Base-by-base conservation (phyloP, 2,329 filamentous ascomycete genomes). In the Scedosporium minutisporum region DNA sequence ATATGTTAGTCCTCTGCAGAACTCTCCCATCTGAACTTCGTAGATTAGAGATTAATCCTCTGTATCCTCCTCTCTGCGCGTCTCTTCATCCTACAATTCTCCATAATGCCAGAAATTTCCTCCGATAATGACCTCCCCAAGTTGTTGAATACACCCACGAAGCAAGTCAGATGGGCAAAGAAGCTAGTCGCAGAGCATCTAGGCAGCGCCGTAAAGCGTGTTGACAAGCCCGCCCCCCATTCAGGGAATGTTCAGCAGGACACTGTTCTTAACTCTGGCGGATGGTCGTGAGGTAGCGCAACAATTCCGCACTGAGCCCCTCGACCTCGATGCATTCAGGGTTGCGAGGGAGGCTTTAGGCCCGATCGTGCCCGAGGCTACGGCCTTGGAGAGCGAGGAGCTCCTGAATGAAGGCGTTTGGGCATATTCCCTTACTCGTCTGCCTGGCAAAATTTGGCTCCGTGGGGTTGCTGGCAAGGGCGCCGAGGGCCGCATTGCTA, bases 231-330 rank as follows among this genome's bases (percentile, higher is more conserved):
- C 63, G 44, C 70, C 68, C 63, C 67, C 65, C 21, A 68, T 71
- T 38, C 67, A 71, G 64, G 69, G 68, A 62, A 66, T 69, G 65
- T 71, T 69, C 62, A 69, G 68, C 44, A 67, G 67, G 61, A 69
- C 68, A 46, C 53, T 70, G 18, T 67, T 70, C 44, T 53, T 68
- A 16, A 66, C 66, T 33, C 60, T 71, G 10, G 25, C 25, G 3
- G 57, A 58, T 18, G 12, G 27, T 10, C 57, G n/a, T 18, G 16
- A 58, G 33, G 16, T 58, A 12, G 29, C 9, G 9, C 16, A 21
- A 12, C 16, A 58, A 7, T 58, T 58, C 18, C 27, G 57, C 14
- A 21, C 33, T 16, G 57, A 58, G n/a, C 4, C 3, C 2, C 57
- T 58, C 18, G 29, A 42, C 29, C 29, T 58, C 9, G 57, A 21